phyloP scores from a whole-genome alignment of 2,329 filamentous ascomycete species.

The Didymella pomorum region DNA sequence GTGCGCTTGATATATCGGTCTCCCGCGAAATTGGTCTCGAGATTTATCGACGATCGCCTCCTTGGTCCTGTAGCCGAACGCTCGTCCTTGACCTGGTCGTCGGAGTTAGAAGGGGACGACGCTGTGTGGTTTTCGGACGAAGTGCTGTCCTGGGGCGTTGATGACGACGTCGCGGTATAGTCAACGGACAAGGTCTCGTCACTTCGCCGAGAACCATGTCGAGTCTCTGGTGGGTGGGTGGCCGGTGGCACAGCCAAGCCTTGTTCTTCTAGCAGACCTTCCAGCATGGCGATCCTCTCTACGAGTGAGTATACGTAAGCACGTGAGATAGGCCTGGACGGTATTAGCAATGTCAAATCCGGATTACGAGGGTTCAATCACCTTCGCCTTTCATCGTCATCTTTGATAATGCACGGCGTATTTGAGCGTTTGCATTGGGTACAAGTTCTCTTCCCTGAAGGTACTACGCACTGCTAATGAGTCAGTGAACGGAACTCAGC shows the following conservation, averaged over 20 bases:
- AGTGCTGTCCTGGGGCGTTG: neutral
- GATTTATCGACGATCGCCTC: neutral
- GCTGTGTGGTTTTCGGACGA: neutral
- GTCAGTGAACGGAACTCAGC: slow-evolving; percentile 33
- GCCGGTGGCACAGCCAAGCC: slow-evolving; percentile 61
- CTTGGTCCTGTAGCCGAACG: neutral
- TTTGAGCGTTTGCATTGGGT: slow-evolving; percentile 62
- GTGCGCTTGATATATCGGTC: neutral
- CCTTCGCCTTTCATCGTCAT: slow-evolving; percentile 65
- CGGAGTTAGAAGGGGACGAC: neutral
- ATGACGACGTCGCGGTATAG: neutral
- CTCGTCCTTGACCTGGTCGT: neutral
- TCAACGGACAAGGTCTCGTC: neutral
- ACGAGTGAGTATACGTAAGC: slow-evolving; percentile 66
- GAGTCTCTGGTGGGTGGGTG: slow-evolving; percentile 62
- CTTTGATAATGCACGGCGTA: slow-evolving; percentile 63
- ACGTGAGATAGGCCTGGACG: slow-evolving; percentile 62
- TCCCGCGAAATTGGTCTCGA: neutral
- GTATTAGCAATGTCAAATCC: slow-evolving; percentile 11
- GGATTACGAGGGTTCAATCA: slow-evolving; percentile 37
- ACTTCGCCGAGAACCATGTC: slow-evolving; percentile 27
- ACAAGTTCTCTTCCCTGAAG: slow-evolving; percentile 60
- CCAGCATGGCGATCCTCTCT: slow-evolving; percentile 62
- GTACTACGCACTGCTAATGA: slow-evolving; percentile 60
- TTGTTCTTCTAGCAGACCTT: slow-evolving; percentile 60